Evolutionary conservation across 202 grass and related monocot genomes (phyloP).

Genomic region (Setaria italica): DNA sequence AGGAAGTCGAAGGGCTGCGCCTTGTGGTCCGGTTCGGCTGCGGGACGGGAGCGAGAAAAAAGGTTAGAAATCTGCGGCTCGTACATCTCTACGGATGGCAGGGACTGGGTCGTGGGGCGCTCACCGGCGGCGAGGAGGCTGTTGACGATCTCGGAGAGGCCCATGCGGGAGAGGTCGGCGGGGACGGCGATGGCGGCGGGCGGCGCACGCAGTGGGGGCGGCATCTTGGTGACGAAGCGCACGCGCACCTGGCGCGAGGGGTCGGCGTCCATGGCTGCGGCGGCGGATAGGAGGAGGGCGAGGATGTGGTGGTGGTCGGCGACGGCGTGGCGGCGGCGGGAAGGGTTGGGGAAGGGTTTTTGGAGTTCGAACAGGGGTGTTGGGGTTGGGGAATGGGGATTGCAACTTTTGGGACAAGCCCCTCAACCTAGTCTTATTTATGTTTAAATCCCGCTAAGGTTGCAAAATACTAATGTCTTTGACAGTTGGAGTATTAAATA

Average conservation of each 20-base stretch:
- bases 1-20: slow-evolving; percentile 90
- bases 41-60: neutral
- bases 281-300: slow-evolving; percentile 1
- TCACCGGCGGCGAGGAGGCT: slow-evolving; percentile 61
- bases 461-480: too few species aligned
- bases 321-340: slow-evolving; percentile 47
- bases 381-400: neutral
- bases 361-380: slow-evolving; percentile 23
- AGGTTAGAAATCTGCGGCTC: neutral
- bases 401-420: too few species aligned
- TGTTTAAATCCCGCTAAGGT: too few species aligned
- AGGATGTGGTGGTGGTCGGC: neutral
- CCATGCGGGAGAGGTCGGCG: slow-evolving; percentile 76
- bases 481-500: too few species aligned
- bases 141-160: slow-evolving; percentile 94
- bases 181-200: slow-evolving; percentile 70
- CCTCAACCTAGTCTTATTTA: too few species aligned
- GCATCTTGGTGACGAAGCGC: slow-evolving; percentile 84
- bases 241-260: slow-evolving; percentile 77
- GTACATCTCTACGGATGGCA: neutral
- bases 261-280: slow-evolving; percentile 51
- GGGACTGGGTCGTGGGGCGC: neutral
- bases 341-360: slow-evolving; percentile 36
- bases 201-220: slow-evolving; percentile 53
- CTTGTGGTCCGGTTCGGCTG: slow-evolving; percentile 70